Conservation (phyloP, 2,329 filamentous ascomycete species). For the Scytalidium lignicola region DNA sequence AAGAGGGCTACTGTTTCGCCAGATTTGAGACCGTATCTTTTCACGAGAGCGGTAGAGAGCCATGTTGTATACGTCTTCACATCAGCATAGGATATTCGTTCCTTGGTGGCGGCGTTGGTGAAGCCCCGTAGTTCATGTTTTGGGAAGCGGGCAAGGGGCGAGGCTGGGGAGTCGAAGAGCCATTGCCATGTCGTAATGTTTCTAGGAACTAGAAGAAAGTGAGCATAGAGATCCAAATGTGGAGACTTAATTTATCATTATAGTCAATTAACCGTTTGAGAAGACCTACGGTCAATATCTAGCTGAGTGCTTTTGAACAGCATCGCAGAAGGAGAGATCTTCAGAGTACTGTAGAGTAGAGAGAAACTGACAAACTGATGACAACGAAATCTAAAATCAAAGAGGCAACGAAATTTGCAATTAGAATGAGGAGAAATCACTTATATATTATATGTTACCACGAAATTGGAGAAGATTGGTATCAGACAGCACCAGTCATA, state of each 20-base stretch:
- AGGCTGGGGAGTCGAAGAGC: slow-evolving; percentile 53
- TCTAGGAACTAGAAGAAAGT: slow-evolving; percentile 39
- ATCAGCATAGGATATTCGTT: slow-evolving; percentile 51
- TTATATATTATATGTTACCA: too few relatives aligned
- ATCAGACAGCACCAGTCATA: not conserved
- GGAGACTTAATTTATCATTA: not conserved
- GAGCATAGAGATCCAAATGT: not conserved
- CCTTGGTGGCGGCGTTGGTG: slow-evolving; percentile 53
- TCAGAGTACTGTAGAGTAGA: too few relatives aligned
- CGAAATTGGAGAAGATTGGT: not conserved
- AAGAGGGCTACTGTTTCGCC: slow-evolving; percentile 57
- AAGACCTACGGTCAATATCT: slow-evolving; percentile 17
- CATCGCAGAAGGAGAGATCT: slow-evolving; percentile 10
- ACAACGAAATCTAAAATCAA: too few relatives aligned
- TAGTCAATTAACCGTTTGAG: not conserved
- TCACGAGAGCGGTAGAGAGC: slow-evolving; percentile 55
- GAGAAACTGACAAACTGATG: too few relatives aligned
- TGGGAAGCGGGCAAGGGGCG: slow-evolving; percentile 32
- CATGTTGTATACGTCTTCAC: slow-evolving; percentile 52
- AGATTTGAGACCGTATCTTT: slow-evolving; percentile 46
- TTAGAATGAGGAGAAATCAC: too few relatives aligned
- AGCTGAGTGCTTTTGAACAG: slow-evolving; percentile 20
- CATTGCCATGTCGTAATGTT: slow-evolving; percentile 55
- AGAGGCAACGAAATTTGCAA: too few relatives aligned
- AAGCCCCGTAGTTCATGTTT: slow-evolving; percentile 28